Percentiles rank a stretch among this genome's conserved stretches.
Evolutionary conservation across 371 early-diverging fungal species (phyloP).

Genomic region (Saksenaea vasiformis): DNA sequence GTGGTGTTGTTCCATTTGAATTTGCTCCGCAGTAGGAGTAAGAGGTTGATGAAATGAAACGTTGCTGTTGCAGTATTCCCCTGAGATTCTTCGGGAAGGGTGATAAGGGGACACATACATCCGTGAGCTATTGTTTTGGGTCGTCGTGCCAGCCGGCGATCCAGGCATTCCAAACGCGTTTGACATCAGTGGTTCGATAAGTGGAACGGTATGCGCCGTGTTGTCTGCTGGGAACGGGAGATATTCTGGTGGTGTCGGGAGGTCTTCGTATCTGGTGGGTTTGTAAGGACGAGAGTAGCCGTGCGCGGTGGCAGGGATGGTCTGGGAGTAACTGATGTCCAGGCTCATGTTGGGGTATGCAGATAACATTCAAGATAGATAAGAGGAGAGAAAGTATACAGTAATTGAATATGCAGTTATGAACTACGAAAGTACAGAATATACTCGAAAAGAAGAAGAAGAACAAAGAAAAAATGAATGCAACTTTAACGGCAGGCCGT

Average conservation of each 20-base stretch:
- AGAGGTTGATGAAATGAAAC: constrained; percentile 5
- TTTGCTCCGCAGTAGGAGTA: constrained; percentile 3
- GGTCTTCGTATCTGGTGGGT: constrained; percentile 6
- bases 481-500: constrained; percentile 2
- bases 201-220: not conserved
- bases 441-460: constrained; percentile 4
- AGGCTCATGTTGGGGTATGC: constrained; percentile 25
- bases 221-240: not conserved
- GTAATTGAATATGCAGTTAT: constrained; percentile 7
- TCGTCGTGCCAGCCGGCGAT: constrained; percentile 24
- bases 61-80: constrained; percentile 11
- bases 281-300: constrained; percentile 9
- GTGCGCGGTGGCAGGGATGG: constrained; percentile 12
- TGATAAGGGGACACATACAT: constrained; percentile 8
- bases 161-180: constrained; percentile 10
- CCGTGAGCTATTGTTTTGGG: constrained; percentile 7
- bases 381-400: not conserved
- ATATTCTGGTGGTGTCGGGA: constrained; percentile 3
- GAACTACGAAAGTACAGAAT: constrained; percentile 6
- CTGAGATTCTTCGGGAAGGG: constrained; percentile 7
- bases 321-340: constrained; percentile 23
- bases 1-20: constrained; percentile 7
- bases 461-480: constrained; percentile 2
- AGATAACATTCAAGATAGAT: constrained; percentile 23
- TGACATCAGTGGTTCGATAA: constrained; percentile 1